A percentile compares a stretch with the other conserved stretches of the same genome.
Conservation (phyloP, 495 filamentous ascomycete genomes). For the Podospora conica region DNA sequence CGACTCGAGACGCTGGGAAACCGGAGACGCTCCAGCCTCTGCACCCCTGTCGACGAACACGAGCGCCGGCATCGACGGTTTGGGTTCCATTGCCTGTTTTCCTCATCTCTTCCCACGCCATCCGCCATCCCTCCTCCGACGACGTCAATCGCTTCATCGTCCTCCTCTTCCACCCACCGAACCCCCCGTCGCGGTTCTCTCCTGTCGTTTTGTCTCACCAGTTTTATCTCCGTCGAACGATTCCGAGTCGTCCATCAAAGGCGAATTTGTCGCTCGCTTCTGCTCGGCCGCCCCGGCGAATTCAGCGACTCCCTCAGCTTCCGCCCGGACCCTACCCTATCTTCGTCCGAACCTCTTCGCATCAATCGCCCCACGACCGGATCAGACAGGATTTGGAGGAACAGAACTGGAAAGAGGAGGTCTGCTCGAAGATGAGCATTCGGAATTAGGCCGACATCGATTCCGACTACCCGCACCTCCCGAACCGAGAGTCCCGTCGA, state of each 20-base stretch:
- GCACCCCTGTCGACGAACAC: not conserved
- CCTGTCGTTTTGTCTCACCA: not conserved
- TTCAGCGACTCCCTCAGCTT: not conserved
- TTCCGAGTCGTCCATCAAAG: not conserved
- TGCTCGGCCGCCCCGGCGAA: not conserved
- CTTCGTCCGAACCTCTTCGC: not conserved
- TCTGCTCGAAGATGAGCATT: not conserved
- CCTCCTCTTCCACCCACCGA: not conserved
- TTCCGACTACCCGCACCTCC: not conserved
- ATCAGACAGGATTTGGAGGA: not conserved
- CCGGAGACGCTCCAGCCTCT: not conserved
- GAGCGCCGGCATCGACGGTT: not conserved
- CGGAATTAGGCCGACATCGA: not conserved
- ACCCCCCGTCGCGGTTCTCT: not conserved
- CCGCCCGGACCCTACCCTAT: not conserved
- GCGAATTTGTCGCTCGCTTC: not conserved
- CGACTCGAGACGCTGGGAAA: not conserved
- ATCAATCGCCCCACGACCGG: not conserved
- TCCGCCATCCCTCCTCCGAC: not conserved
- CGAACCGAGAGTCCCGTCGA: not conserved
- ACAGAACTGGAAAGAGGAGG: not conserved
- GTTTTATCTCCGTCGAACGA: not conserved
- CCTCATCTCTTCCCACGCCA: not conserved
- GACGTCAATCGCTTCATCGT: not conserved
- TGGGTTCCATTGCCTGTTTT: not conserved